A percentile compares a stretch with the other conserved stretches of the same genome.
phyloP scores from a whole-genome alignment of 2,329 filamentous ascomycete species.

The Colletotrichum neosansevieriae region DNA sequence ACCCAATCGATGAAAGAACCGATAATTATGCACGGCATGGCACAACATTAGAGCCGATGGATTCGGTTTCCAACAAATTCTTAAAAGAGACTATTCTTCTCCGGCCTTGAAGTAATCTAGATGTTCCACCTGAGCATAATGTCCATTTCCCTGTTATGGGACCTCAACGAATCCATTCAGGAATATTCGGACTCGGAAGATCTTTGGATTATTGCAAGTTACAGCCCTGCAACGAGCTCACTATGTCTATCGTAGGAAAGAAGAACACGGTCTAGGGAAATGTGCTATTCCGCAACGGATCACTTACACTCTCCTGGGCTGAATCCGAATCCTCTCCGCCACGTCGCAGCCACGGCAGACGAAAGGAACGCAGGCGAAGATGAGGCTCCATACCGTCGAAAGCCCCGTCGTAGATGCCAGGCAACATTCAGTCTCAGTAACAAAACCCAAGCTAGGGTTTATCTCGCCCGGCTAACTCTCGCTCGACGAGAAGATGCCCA shows the following conservation, averaged over 20 bases:
- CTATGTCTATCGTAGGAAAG: neutral
- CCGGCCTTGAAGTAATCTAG: too few relatives aligned
- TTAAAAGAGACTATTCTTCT: too few relatives aligned
- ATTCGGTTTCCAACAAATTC: too few relatives aligned
- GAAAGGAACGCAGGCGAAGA: neutral
- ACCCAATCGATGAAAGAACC: too few relatives aligned
- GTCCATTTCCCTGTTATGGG: conserved; percentile 5
- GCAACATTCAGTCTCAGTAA: conserved; percentile 55
- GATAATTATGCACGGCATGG: too few relatives aligned
- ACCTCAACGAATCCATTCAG: conserved; percentile 23
- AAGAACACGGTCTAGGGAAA: conserved; percentile 24
- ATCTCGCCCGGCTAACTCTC: conserved; percentile 34
- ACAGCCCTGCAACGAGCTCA: too few relatives aligned
- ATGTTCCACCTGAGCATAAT: conserved; percentile 11
- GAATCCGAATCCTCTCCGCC: neutral
- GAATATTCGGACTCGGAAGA: conserved; percentile 12
- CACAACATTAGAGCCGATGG: too few relatives aligned
- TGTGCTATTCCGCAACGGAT: neutral
- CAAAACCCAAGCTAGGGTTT: conserved; percentile 60
- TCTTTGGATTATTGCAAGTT: neutral
- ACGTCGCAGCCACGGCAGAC: too few relatives aligned
- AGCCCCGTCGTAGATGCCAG: conserved; percentile 15
- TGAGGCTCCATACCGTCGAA: conserved; percentile 5
- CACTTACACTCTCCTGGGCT: too few relatives aligned
- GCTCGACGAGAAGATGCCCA: conserved; percentile 25